Base-by-base conservation (phyloP, 768 basidiomycete genomes). In the Sistotremastrum niveocremeum region DNA sequence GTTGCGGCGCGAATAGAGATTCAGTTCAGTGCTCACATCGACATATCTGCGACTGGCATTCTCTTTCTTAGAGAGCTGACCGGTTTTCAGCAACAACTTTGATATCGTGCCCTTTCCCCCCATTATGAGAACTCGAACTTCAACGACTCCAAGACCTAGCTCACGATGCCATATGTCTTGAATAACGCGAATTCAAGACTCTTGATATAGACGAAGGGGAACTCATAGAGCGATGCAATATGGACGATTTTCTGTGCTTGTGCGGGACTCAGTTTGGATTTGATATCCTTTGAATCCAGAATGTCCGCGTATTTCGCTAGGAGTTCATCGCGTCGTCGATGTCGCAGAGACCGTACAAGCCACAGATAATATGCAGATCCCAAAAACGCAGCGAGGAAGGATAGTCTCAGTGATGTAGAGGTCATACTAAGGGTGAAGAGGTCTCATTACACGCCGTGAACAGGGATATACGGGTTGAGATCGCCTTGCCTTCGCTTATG, bases 111-210 rank as follows among this genome's bases (percentile, higher is more conserved):
- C 43, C 10, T 4, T 4, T 7, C 2, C 34, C 7, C 1, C 28
- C 43, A 28, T 8, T 2, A 32, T 44, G 43, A 11, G 2, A 44
- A 31, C 5, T 44, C 30, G 1, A 2, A 8, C 9, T 20, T 35
- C 30, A 11, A n/a, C n/a, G 20, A 20, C 20, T 20, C 20, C 20
- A 7, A 32, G 12, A 35, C 32, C 10, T 10, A 1, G 62, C 68
- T 50, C 48, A 73, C 72, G 46, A 72, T 64, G 2, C 52, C 69
- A 54, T 71, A 74, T 3, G 73, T 74, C 57, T 73, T 74, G 63
- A 74, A 74, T 48, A 76, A 52, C 3, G 73, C 74, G 54, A 76
- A 71, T 1, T 68, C 58, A 33, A 69, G 40, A 0, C 71, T 54
- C 50, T 67, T 66, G 41, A 62, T 60, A 45, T 66, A 40, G 3